Evolutionary conservation across 257 asterid species (phyloP), one percentile per base, ranked within the genome.

Genomic region (Solanum piurae): DNA sequence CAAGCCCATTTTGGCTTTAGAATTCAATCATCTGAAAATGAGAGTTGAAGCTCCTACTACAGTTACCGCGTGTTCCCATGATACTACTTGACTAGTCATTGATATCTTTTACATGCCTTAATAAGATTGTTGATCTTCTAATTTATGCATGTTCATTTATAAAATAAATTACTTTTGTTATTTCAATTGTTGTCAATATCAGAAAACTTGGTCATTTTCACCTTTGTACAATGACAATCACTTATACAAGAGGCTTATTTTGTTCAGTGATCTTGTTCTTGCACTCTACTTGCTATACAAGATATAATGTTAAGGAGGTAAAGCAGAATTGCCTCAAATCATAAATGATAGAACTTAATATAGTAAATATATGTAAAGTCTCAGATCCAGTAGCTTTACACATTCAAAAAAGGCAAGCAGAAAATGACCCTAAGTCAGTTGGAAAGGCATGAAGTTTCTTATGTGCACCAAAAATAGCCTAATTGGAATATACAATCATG

Each of bases 11-110:
- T 86, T 95, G 82, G 96, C 99, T 11, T 87, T 97, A 91, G 93
- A 93, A 93, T 95, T 97, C 87, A 93, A 86, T 86, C 90, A 90
- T 86, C 94, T 97, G 82, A 85, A 91, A 86, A 97, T 97, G 98
- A 92, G 87, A 87, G 99, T 97, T 69, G 98, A 97, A 89, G 94
- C 98, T 87, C 99, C 99, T 38, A 89, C 93, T 21, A 27, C 87
- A n/a, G 87, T 94, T 79, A 86, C 92, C 31, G 13, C 72, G 16
- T 83, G 60, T 83, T 87, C 91, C 9, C 75, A 66, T 42, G 83
- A 84, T 37, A 23, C 88, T 82, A 49, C 33, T 86, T 64, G 64
- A 71, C 33, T 27, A 52, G 89, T 85, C 83, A 88, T 14, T 86
- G 42, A 82, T 60, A 14, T 25, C 25, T 62, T 37, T 37, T 84